Base-by-base conservation (phyloP, 331 rosid genomes). In the Quercus phellos region DNA sequence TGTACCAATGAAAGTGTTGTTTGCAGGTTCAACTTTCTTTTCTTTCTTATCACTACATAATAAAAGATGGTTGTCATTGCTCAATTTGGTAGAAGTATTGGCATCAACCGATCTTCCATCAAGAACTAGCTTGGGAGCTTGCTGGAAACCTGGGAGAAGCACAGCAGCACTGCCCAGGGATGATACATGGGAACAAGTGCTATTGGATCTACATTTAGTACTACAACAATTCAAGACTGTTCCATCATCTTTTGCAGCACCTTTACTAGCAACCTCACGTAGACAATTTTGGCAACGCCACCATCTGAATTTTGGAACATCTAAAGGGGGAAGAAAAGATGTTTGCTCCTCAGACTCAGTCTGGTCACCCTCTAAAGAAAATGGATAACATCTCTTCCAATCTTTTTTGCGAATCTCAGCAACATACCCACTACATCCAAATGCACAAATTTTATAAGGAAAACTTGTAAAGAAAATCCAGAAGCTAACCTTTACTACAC, bases 301-400 rank as follows among this genome's bases (percentile, higher is more conserved):
- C 84, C 90, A 85, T 78, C 83, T 86, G 89, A 78, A 84, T 46
- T 85, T 90, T 66, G 96, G 94, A 63, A 86, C 81, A 61, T 87
- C 87, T 70, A 85, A 71, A 56, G 90, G 90, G 46, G 94, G 96
- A 81, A 88, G 84, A 64, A 83, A 72, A 30, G 88, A 82, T 73
- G 64, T 75, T 78, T 69, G 85, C 83, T 85, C 70, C 77, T 87
- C 88, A 61, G 85, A 82, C 67, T 87, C 89, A 51, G 53, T 61
- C 22, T 43, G 35, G 54, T 79, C 81, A 32, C 83, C 81, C 67
- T 85, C 84, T 74, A 83, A 51, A 72, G 85, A 82, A 86, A 96
- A 96, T 70, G 99, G 99, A 87, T 93, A 93, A 79, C 97, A 91
- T 13, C 61, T 64, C 84, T 88, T 91, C 98, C 94, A 87, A 88